Base-by-base conservation (phyloP, 108 stramenopile genomes). In the Skeletonema potamos region DNA sequence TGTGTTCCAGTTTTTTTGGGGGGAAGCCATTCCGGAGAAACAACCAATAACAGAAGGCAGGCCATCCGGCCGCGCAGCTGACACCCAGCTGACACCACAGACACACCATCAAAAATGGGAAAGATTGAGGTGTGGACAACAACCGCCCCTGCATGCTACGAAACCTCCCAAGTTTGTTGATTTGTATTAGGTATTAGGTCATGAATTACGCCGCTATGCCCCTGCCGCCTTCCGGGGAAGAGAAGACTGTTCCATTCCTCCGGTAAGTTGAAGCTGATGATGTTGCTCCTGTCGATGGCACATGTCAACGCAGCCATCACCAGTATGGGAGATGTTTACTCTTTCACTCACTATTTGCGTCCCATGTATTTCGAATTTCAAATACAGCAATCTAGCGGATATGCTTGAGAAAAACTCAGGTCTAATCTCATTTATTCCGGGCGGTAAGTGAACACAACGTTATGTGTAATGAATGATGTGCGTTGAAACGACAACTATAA, bases 321-420 rank as follows among this genome's bases (percentile, higher is more conserved):
- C 43, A 27, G 4, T 43, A 15, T 9, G 2, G 2, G n/a, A 18
- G 33, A 2, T 17, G 44, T n/a, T 63, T n/a, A 8, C 7, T 41
- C 26, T 58, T 48, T 65, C 74, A 62, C 36, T 18, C 43, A 39
- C 43, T 68, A 64, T 60, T 44, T 44, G 18, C 27, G 24, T 43
- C 17, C 2, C 26, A n/a, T 26, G 2, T 5, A 6, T 37, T 36
- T 2, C n/a, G 13, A 15, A n/a, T n/a, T 44, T 18, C 1, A 22
- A 69, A 44, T 36, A 24, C 81, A 87, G 90, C 46, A 87, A 89
- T 48, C 66, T 92, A 24, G 74, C 81, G 10, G 86, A 92, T 27
- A 92, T 92, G 91, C 67, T 92, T 7, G 43, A 65, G n/a, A 87
- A 92, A 61, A 89, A 92, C 58, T 76, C 81, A n/a, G 77, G 85